Evolutionary conservation across 1,284 basidiomycete genomes (phyloP).

Genomic region (Agaricales sp.): DNA sequence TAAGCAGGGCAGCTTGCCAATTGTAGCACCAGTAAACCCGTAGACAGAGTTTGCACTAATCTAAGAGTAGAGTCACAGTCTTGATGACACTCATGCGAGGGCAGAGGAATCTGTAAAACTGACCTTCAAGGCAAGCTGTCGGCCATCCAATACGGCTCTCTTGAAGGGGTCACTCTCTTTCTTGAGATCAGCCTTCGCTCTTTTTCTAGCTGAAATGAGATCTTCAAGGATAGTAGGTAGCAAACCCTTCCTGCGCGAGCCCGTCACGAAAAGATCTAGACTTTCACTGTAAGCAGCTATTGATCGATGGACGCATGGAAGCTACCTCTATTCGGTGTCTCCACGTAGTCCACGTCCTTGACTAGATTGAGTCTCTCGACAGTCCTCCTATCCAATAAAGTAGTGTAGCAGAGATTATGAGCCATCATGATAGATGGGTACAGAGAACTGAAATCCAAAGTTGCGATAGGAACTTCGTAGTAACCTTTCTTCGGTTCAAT

Average conservation of each 20-base stretch:
- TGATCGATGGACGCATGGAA: too few species aligned
- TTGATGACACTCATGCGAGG: constrained; percentile 2
- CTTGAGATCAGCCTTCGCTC: constrained; percentile 89
- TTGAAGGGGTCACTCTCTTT: constrained; percentile 93
- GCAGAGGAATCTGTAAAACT: constrained; percentile 5
- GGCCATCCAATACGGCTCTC: constrained; percentile 88
- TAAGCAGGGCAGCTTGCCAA: constrained; percentile 90
- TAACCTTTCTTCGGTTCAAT: constrained; percentile 92
- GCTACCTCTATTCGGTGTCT: constrained; percentile 88
- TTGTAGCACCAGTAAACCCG: constrained; percentile 92
- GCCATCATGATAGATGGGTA: constrained; percentile 99
- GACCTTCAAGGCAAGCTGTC: constrained; percentile 90
- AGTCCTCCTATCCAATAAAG: constrained; percentile 69
- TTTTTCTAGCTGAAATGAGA: constrained; percentile 82
- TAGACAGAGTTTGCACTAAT: constrained; percentile 97
- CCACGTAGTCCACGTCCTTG: constrained; percentile 82
- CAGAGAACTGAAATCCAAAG: constrained; percentile 92
- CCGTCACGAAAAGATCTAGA: constrained; percentile 76
- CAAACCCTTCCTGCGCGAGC: constrained; percentile 71
- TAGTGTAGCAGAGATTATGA: constrained; percentile 95
- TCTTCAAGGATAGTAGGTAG: constrained; percentile 90
- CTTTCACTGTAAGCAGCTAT: neutral
- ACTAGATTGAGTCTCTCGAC: constrained; percentile 70
- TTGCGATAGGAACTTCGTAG: constrained; percentile 91
- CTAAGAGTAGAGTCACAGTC: constrained; percentile 28